phyloP scores from a whole-genome alignment of 768 basidiomycete genomes.

The Tulasnella sp. region DNA sequence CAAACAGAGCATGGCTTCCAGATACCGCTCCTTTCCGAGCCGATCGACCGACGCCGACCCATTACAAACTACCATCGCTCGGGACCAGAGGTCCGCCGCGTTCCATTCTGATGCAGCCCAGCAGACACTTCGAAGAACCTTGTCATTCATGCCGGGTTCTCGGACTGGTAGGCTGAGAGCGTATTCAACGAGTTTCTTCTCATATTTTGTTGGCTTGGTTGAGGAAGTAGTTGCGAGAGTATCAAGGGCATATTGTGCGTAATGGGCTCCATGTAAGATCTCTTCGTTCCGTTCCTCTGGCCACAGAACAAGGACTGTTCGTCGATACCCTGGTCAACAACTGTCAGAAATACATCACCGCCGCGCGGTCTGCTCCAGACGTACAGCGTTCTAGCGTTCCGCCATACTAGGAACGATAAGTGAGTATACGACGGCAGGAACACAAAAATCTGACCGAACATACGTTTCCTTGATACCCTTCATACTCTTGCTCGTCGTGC shows the following conservation, averaged over 20 bases:
- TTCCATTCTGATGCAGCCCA: neutral
- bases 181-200: neutral
- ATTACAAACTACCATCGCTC: neutral
- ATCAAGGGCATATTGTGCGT: neutral
- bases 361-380: constrained; percentile 30
- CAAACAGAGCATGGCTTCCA: neutral
- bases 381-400: constrained; percentile 39
- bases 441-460: constrained; percentile 19
- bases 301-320: constrained; percentile 40
- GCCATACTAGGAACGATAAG: constrained; percentile 28
- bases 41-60: neutral
- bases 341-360: constrained; percentile 30
- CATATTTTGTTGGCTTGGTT: neutral
- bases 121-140: neutral
- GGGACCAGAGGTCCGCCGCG: neutral
- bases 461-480: constrained; percentile 47
- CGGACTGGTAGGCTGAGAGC: neutral
- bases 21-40: neutral
- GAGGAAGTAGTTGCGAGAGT: neutral
- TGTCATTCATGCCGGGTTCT: neutral
- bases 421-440: neutral
- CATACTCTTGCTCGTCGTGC: constrained; percentile 43
- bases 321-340: constrained; percentile 34
- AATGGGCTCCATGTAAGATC: neutral
- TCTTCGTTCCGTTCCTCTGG: neutral